phyloP scores from a whole-genome alignment of 805 yeast species.

The Hanseniaspora mollemarum region DNA sequence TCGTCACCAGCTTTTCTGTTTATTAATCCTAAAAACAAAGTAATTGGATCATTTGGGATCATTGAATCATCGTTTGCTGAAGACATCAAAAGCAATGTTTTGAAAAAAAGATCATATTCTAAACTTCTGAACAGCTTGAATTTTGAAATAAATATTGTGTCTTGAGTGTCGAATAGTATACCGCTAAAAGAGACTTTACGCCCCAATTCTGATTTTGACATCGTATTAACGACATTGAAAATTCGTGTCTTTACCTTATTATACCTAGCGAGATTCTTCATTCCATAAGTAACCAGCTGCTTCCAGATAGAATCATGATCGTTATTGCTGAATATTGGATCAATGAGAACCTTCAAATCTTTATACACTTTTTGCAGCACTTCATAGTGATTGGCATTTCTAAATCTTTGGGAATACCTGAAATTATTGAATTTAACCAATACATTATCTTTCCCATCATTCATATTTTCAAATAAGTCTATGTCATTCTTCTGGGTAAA shows the following conservation, averaged over 20 bases:
- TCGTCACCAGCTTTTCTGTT: constrained; percentile 1
- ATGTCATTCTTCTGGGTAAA: neutral
- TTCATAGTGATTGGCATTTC: constrained; percentile 3
- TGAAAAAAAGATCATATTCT: constrained; percentile 15
- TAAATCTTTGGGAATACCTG: constrained; percentile 7
- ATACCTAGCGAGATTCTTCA: neutral
- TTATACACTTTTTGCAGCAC: neutral
- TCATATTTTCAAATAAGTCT: constrained; percentile 11
- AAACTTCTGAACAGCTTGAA: constrained; percentile 11
- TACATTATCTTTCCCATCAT: neutral
- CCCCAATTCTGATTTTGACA: neutral
- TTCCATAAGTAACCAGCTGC: neutral
- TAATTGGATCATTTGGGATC: constrained; percentile 11
- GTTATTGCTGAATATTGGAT: constrained; percentile 10
- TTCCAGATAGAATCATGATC: constrained; percentile 1
- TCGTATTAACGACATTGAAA: neutral
- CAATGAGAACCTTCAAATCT: neutral
- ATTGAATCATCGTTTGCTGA: constrained; percentile 11
- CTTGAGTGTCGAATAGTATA: constrained; percentile 5
- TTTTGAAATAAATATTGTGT: constrained; percentile 14
- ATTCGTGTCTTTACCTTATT: neutral
- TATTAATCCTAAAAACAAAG: constrained; percentile 4
- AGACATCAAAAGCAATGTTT: neutral
- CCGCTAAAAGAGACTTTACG: constrained; percentile 2
- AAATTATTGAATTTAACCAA: constrained; percentile 10